These are phyloP conservation scores for Fusarium sp. DNA, from an alignment of 2,329 filamentous ascomycete genomes.

Conservation along the genomic window DNA sequence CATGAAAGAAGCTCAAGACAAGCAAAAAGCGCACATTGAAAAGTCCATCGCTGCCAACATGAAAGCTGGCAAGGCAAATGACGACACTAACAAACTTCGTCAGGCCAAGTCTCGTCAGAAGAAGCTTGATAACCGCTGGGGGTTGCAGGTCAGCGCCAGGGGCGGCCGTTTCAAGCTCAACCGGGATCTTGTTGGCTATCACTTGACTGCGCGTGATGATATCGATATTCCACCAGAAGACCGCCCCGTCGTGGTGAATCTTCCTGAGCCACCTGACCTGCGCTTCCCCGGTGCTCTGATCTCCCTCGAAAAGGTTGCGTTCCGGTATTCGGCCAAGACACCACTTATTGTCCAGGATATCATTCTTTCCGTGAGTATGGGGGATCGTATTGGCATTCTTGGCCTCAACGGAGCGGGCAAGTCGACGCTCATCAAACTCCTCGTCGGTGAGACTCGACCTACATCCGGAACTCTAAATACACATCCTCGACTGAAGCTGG, in stretches of 20 bases:
- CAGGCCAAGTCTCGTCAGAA: slow-evolving; percentile 86
- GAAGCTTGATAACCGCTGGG: slow-evolving; percentile 84
- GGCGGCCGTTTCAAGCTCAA: slow-evolving; percentile 85
- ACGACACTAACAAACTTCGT: slow-evolving; percentile 86
- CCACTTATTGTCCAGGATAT: slow-evolving; percentile 67
- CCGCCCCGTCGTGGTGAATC: slow-evolving; percentile 63
- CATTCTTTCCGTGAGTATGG: slow-evolving; percentile 74
- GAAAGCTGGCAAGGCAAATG: slow-evolving; percentile 77
- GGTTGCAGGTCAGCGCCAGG: slow-evolving; percentile 75
- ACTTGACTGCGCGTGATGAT: slow-evolving; percentile 67
- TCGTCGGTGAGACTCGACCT: slow-evolving; percentile 69
- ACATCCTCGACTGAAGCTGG: slow-evolving; percentile 75
- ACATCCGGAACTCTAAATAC: slow-evolving; percentile 68
- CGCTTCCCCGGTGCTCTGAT: slow-evolving; percentile 79
- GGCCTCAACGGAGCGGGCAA: slow-evolving; percentile 86
- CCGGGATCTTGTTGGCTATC: slow-evolving; percentile 72
- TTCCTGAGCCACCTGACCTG: slow-evolving; percentile 74
- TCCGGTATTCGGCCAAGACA: slow-evolving; percentile 63
- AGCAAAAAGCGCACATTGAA: slow-evolving; percentile 82
- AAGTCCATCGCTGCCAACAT: slow-evolving; percentile 79
- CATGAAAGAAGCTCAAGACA: slow-evolving; percentile 85
- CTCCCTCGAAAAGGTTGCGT: slow-evolving; percentile 74
- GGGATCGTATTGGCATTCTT: slow-evolving; percentile 78
- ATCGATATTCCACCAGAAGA: slow-evolving; percentile 76
- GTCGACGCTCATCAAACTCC: slow-evolving; percentile 77